These are phyloP conservation scores for Aureobasidium sp. DNA, from an alignment of 2,329 filamentous ascomycete species.

Conservation along the genomic window DNA sequence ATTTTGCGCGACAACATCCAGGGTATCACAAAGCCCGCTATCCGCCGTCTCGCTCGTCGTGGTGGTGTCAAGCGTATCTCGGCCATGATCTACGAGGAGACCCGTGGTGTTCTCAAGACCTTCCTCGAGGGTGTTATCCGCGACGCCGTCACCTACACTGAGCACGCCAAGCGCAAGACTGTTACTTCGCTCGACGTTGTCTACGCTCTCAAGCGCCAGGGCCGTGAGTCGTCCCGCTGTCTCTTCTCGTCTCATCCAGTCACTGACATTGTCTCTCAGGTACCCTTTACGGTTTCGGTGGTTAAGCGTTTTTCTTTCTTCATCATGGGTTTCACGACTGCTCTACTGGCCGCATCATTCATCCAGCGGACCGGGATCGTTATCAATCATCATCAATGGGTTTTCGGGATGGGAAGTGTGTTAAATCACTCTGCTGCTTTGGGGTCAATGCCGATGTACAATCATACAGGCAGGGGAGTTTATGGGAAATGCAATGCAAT, in stretches of 20 bases:
- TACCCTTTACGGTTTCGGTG: constrained; percentile 64
- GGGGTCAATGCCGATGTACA: constrained; percentile 17
- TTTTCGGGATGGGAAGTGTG: constrained; percentile 15
- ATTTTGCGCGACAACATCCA: constrained; percentile 99
- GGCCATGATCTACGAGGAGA: constrained; percentile 86
- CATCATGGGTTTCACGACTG: constrained; percentile 18
- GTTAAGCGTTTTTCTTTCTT: constrained; percentile 37
- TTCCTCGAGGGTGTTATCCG: constrained; percentile 78
- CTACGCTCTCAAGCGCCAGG: constrained; percentile 58
- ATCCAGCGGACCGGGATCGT: constrained; percentile 11
- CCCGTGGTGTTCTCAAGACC: constrained; percentile 74
- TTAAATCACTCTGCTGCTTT: constrained; percentile 12
- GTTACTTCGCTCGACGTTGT: constrained; percentile 58
- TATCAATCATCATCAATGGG: constrained; percentile 17
- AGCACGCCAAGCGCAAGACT: constrained; percentile 75
- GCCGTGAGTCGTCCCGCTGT: constrained; percentile 34
- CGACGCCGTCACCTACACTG: constrained; percentile 73
- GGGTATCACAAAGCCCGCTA: constrained; percentile 97
- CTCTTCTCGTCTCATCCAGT: constrained; percentile 18
- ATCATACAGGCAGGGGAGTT: constrained; percentile 19
- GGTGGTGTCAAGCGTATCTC: constrained; percentile 99
- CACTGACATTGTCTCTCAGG: constrained; percentile 19
- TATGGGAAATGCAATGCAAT: constrained; percentile 19
- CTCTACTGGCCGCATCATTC: constrained; percentile 13
- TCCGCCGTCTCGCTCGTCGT: constrained; percentile 96